Conservation (phyloP, 306 rosid species). For the Begonia fuchsioides region DNA sequence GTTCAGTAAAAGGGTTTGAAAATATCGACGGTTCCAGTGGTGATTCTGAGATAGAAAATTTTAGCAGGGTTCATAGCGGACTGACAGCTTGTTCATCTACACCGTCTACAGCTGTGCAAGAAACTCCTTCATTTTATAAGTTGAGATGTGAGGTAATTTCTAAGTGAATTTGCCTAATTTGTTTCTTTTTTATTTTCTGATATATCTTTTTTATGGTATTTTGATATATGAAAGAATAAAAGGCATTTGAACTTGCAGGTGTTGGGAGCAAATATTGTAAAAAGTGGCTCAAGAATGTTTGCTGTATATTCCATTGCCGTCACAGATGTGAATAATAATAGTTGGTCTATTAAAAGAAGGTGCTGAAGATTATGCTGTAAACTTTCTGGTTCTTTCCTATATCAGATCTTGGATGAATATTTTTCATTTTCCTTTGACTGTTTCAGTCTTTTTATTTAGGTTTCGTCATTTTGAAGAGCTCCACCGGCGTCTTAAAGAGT, state of each 20-base stretch:
- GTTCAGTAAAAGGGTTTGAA: constrained; percentile 27
- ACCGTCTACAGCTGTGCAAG: constrained; percentile 35
- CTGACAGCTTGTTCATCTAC: constrained; percentile 77
- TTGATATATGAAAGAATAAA: constrained; percentile 11
- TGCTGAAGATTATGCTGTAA: constrained; percentile 19
- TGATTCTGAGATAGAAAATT: constrained; percentile 53
- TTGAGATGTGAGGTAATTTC: constrained; percentile 87
- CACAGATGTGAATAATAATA: constrained; percentile 68
- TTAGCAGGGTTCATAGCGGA: constrained; percentile 72
- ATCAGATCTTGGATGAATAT: constrained; percentile 1
- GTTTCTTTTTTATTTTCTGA: constrained; percentile 3
- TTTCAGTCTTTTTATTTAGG: constrained; percentile 24
- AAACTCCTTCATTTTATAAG: constrained; percentile 46
- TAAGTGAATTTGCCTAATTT: constrained; percentile 8
- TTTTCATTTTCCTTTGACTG: constrained; percentile 1
- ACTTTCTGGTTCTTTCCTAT: constrained; percentile 9
- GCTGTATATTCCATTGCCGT: constrained; percentile 93
- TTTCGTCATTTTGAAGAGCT: constrained; percentile 99
- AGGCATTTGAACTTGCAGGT: constrained; percentile 52
- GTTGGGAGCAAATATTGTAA: constrained; percentile 89
- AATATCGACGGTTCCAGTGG: constrained; percentile 52
- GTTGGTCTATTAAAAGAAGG: constrained; percentile 99
- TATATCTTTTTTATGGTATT: constrained; percentile 11
- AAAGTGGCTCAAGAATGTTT: constrained; percentile 85
- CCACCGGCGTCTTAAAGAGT: constrained; percentile 85